Base-by-base conservation (phyloP, 371 early-diverging fungal genomes). In the Dichotomocladium elegans region DNA sequence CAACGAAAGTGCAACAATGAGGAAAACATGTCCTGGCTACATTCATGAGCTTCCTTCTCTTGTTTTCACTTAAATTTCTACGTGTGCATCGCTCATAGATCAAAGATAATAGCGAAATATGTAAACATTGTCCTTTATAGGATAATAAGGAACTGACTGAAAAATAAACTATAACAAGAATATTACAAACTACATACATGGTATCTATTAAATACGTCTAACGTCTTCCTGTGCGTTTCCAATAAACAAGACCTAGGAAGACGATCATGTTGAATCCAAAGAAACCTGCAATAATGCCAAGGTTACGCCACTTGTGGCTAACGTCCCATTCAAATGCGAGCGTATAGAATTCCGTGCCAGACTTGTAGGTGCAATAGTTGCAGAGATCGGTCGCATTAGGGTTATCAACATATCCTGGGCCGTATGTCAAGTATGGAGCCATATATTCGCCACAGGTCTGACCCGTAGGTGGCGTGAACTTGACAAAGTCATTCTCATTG, bases 221-320 rank as follows among this genome's bases (percentile, higher is more conserved):
- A 37, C 63, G 68, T 30, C 51, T 55, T 8, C 41, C 63, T 27
- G 57, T 59, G 12, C 61, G 60, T 31, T 60, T 63, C 42, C 37
- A 58, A 34, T 54, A 63, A 10, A 67, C 62, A 28, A 66, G 66
- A 2, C 61, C 41, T 5, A 72, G 10, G 29, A 69, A 62, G 25
- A 80, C 65, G 27, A 50, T 3, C 15, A 78, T 47, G 54, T 85
- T 85, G 61, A 79, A 80, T 7, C 49, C 60, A 10, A 64, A 49
- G 62, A 74, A 83, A 4, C 70, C 77, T 9, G 72, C 51, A n/a
- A 90, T 41, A 29, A 86, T 73, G 6, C 78, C 80, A 49, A 82
- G 63, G 66, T 88, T 82, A 48, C 85, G 74, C 82, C 85, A 88
- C 27, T 84, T 77, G 57, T 87, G 63, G 12, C 8, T 62, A 52